Conservation (phyloP, 352 stramenopile species). For the Globisporangium splendens region DNA sequence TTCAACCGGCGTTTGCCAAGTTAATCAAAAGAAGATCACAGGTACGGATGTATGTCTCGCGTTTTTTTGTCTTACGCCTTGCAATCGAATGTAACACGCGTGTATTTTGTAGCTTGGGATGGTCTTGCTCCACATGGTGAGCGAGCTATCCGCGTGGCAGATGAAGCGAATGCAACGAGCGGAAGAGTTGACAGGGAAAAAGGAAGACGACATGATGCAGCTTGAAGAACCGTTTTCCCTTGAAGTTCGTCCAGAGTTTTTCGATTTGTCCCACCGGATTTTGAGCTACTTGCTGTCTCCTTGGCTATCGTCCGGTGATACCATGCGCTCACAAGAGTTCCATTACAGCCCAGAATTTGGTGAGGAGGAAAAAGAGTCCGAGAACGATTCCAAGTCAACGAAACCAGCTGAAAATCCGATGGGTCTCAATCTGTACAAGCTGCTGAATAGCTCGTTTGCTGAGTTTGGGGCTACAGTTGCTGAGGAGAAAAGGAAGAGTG, state of each 20-base stretch:
- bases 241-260: constrained; percentile 76
- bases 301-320: constrained; percentile 30
- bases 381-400: background rate
- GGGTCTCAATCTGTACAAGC: constrained; percentile 13
- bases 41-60: constrained; percentile 24
- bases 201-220: constrained; percentile 65
- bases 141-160: constrained; percentile 81
- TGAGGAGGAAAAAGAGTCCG: constrained; percentile 23
- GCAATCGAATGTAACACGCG: background rate
- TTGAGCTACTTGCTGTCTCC: constrained; percentile 51
- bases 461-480: constrained; percentile 7
- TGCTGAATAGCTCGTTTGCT: constrained; percentile 16
- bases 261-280: constrained; percentile 63
- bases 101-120: constrained; percentile 51
- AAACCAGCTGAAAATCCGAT: background rate
- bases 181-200: constrained; percentile 63
- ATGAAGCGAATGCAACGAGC: constrained; percentile 89
- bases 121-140: constrained; percentile 66
- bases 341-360: constrained; percentile 6
- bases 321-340: background rate
- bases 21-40: constrained; percentile 70
- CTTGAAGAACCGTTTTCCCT: constrained; percentile 83
- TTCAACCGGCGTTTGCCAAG: constrained; percentile 24
- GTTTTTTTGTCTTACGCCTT: constrained; percentile 4
- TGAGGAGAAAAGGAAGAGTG: constrained; percentile 1